phyloP scores from a whole-genome alignment of 2,329 filamentous ascomycete species.

The Neopestalotiopsis rosae region DNA sequence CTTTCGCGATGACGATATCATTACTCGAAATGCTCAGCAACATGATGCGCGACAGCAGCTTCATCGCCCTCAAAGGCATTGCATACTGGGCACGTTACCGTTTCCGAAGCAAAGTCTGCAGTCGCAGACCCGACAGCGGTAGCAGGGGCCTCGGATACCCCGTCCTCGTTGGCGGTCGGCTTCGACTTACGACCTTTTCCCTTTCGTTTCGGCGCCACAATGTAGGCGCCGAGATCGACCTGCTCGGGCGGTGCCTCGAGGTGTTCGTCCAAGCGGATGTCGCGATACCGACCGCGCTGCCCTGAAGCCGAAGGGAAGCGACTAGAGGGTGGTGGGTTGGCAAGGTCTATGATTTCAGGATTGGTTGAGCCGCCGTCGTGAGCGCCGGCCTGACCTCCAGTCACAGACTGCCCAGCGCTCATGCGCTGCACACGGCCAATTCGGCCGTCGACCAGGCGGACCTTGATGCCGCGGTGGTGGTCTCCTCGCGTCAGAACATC shows the following conservation, averaged over 20 bases:
- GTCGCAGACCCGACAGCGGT: constrained; percentile 21
- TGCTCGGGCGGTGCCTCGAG: constrained; percentile 44
- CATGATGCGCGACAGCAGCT: constrained; percentile 70
- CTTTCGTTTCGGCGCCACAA: constrained; percentile 43
- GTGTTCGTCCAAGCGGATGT: constrained; percentile 41
- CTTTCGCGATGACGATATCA: too few species aligned
- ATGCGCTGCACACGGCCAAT: constrained; percentile 77
- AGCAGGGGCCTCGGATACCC: constrained; percentile 18
- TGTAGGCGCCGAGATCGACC: constrained; percentile 57
- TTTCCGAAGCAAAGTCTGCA: constrained; percentile 34
- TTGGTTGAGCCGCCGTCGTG: background rate
- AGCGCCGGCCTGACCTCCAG: constrained; percentile 23
- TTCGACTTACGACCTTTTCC: constrained; percentile 32
- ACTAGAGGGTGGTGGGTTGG: constrained; percentile 19
- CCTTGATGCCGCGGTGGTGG: constrained; percentile 81
- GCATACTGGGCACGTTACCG: constrained; percentile 67
- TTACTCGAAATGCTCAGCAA: constrained; percentile 61
- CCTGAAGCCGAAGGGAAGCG: constrained; percentile 10
- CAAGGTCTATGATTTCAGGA: background rate
- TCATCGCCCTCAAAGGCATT: constrained; percentile 71
- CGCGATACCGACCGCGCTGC: constrained; percentile 32
- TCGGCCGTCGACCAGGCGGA: constrained; percentile 72
- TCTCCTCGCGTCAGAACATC: constrained; percentile 75
- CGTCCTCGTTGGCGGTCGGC: constrained; percentile 19
- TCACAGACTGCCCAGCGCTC: constrained; percentile 27